Conservation (phyloP, 2,329 filamentous ascomycete species). For the Alternaria incomplexa region DNA sequence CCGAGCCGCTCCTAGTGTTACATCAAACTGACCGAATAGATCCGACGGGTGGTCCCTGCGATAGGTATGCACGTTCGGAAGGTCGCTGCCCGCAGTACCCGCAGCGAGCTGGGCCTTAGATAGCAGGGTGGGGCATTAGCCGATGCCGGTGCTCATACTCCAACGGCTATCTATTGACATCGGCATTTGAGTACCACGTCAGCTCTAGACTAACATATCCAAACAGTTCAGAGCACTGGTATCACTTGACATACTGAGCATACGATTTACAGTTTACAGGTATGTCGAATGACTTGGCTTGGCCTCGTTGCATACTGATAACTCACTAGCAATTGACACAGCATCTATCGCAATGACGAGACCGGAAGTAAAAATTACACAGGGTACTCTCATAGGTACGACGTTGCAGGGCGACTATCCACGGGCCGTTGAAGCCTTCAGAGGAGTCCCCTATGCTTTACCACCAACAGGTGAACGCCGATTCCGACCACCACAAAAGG, state of each 20-base stretch:
- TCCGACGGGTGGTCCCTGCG: not conserved
- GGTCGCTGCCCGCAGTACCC: not conserved
- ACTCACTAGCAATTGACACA: not conserved
- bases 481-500: slow-evolving; percentile 26
- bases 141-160: not conserved
- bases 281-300: not conserved
- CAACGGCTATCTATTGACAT: not conserved
- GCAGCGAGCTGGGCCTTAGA: not conserved
- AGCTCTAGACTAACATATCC: not conserved
- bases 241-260: too few species aligned
- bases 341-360: not conserved
- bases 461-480: slow-evolving; percentile 24
- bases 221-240: not conserved
- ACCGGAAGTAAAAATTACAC: slow-evolving; percentile 10
- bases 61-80: not conserved
- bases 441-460: slow-evolving; percentile 27
- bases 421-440: slow-evolving; percentile 19
- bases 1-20: not conserved
- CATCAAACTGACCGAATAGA: not conserved
- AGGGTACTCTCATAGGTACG: slow-evolving; percentile 19
- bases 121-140: not conserved
- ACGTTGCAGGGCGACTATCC: slow-evolving; percentile 3
- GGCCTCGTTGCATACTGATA: not conserved
- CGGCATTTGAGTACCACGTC: not conserved
- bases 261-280: not conserved